Conservation (phyloP, 1,284 basidiomycete species). For the Mycena sp. region DNA sequence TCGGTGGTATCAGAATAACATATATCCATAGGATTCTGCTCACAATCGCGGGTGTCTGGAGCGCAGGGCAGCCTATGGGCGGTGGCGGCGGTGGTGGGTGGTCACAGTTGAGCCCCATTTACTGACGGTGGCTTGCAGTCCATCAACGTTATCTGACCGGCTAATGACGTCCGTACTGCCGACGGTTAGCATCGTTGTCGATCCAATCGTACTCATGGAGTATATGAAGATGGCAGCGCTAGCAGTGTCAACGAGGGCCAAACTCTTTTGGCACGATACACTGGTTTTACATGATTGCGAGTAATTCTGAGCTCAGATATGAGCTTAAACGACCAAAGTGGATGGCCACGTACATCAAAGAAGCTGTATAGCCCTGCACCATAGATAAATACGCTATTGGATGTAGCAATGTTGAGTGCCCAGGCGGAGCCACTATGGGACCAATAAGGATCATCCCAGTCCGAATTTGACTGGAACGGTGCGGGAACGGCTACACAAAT, state of each 20-base stretch:
- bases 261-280: slow-evolving; percentile 66
- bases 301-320: slow-evolving; percentile 45
- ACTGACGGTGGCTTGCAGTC: slow-evolving; percentile 39
- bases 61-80: slow-evolving; percentile 2
- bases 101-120: slow-evolving; percentile 23
- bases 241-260: slow-evolving; percentile 62
- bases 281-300: slow-evolving; percentile 55
- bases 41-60: slow-evolving; percentile 7
- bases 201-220: slow-evolving; percentile 69
- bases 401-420: slow-evolving; percentile 63
- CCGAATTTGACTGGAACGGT: slow-evolving; percentile 59
- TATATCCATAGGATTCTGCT: too few relatives aligned
- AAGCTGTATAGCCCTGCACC: slow-evolving; percentile 78
- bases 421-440: slow-evolving; percentile 56
- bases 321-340: slow-evolving; percentile 34
- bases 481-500: slow-evolving; percentile 48
- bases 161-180: slow-evolving; percentile 58
- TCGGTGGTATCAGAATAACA: background rate
- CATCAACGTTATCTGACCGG: slow-evolving; percentile 57
- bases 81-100: background rate
- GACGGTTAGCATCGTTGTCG: slow-evolving; percentile 65
- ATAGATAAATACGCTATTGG: slow-evolving; percentile 68
- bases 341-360: slow-evolving; percentile 48
- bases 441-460: slow-evolving; percentile 66
- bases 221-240: slow-evolving; percentile 61